phyloP scores from a whole-genome alignment of 148 eudicot species.

The Mesembryanthemum crystallinum region DNA sequence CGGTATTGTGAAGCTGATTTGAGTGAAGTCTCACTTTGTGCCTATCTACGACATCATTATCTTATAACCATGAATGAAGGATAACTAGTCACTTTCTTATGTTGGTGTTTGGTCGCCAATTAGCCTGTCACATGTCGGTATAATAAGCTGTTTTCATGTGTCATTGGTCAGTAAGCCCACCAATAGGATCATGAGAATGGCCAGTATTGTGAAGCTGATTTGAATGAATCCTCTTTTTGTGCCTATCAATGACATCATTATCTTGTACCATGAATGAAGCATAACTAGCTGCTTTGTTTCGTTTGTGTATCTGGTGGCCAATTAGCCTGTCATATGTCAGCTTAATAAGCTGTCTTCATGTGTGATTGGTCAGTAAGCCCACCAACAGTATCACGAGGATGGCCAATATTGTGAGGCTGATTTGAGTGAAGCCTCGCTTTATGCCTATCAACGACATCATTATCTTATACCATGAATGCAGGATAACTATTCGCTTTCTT shows the following conservation, averaged over 20 bases:
- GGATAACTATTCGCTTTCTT: background rate
- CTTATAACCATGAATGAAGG: background rate
- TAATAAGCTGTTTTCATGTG: slow-evolving; percentile 34
- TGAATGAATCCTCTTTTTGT: slow-evolving; percentile 20
- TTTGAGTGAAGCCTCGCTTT: slow-evolving; percentile 20
- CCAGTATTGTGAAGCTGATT: slow-evolving; percentile 17
- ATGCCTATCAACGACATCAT: slow-evolving; percentile 30
- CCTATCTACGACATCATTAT: slow-evolving; percentile 29
- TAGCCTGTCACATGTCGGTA: slow-evolving; percentile 46
- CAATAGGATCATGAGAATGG: slow-evolving; percentile 28
- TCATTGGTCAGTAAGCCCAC: slow-evolving; percentile 62
- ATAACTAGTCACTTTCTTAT: background rate
- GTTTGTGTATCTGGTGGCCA: slow-evolving; percentile 34
- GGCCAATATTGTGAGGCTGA: slow-evolving; percentile 22
- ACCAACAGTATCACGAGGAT: slow-evolving; percentile 28
- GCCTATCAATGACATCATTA: slow-evolving; percentile 31
- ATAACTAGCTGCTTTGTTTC: background rate
- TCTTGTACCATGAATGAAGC: background rate
- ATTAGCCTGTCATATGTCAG: slow-evolving; percentile 49
- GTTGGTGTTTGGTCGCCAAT: slow-evolving; percentile 38
- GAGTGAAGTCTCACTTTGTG: slow-evolving; percentile 24
- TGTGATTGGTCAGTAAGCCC: slow-evolving; percentile 64
- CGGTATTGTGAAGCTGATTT: slow-evolving; percentile 11
- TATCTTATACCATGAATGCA: background rate
- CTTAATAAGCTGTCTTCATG: slow-evolving; percentile 30